phyloP scores from a whole-genome alignment of 2,329 filamentous ascomycete species.

The Acephala macrosclerotiorum region DNA sequence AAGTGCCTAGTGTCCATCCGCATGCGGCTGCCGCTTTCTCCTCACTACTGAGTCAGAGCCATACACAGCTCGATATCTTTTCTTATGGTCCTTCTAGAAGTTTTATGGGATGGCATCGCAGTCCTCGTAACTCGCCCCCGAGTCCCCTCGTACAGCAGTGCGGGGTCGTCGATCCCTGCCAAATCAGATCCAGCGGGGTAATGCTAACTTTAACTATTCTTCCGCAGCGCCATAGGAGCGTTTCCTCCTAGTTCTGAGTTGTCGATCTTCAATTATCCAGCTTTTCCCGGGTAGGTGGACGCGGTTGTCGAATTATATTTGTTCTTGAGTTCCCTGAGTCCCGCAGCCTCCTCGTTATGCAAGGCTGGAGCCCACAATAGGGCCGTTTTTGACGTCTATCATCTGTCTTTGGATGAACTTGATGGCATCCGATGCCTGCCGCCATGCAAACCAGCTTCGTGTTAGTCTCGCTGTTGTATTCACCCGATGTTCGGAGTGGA shows the following conservation, averaged over 20 bases:
- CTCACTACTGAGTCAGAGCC: neutral
- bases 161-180: constrained; percentile 6
- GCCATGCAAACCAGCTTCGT: neutral
- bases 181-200: constrained; percentile 6
- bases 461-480: constrained; percentile 3
- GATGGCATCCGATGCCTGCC: neutral
- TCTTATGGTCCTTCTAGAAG: neutral
- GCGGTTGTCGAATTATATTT: neutral
- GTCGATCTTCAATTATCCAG: neutral
- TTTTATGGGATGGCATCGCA: neutral
- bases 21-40: neutral
- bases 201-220: neutral
- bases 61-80: neutral
- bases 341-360: constrained; percentile 10
- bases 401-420: neutral
- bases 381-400: constrained; percentile 9
- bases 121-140: neutral
- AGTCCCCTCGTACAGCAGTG: neutral
- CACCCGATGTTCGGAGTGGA: neutral
- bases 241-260: constrained; percentile 12
- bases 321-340: neutral
- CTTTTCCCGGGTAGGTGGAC: neutral
- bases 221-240: constrained; percentile 4
- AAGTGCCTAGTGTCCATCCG: too few species aligned
- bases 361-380: constrained; percentile 12